A percentile compares a stretch with the other conserved stretches of the same genome.
Conservation (phyloP, 2,329 filamentous ascomycete genomes). For the Cercospora nicotianae region DNA sequence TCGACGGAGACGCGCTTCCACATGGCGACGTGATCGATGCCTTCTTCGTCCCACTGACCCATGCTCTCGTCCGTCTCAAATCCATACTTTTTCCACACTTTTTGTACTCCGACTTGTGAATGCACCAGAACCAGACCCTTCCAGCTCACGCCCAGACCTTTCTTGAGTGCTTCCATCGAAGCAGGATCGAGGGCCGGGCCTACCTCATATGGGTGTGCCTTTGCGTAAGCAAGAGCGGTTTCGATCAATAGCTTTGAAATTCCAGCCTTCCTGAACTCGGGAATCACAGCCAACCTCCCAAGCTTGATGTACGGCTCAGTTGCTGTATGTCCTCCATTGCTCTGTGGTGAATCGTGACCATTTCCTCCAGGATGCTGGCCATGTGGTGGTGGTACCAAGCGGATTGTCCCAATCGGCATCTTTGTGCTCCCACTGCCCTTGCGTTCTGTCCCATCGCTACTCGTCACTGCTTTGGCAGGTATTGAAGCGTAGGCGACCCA, state of each 20-base stretch:
- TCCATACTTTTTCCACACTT: slow-evolving; percentile 68
- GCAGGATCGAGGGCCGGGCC: slow-evolving; percentile 39
- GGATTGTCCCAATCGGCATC: slow-evolving; percentile 70
- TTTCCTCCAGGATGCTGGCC: slow-evolving; percentile 32
- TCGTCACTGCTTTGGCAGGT: slow-evolving; percentile 40
- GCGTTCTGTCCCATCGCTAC: slow-evolving; percentile 36
- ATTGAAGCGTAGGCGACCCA: slow-evolving; percentile 81
- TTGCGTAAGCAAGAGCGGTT: slow-evolving; percentile 67
- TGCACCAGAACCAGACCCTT: slow-evolving; percentile 75
- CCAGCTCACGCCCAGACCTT: slow-evolving; percentile 57
- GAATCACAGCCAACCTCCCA: slow-evolving; percentile 71
- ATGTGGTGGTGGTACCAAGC: slow-evolving; percentile 80
- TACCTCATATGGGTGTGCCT: slow-evolving; percentile 55
- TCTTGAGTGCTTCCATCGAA: slow-evolving; percentile 37
- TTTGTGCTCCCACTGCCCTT: slow-evolving; percentile 44
- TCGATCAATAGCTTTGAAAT: slow-evolving; percentile 67
- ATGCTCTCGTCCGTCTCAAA: slow-evolving; percentile 72
- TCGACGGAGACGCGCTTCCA: slow-evolving; percentile 55
- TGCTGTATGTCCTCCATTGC: slow-evolving; percentile 47
- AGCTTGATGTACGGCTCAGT: slow-evolving; percentile 79
- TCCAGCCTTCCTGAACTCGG: slow-evolving; percentile 49
- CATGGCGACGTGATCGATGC: slow-evolving; percentile 84
- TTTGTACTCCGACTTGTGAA: slow-evolving; percentile 67
- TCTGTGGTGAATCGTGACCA: slow-evolving; percentile 25
- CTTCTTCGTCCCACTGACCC: slow-evolving; percentile 80